A percentile compares a stretch with the other conserved stretches of the same genome.
Evolutionary conservation across 495 filamentous ascomycete species (phyloP).

Genomic region (Copromyces sp.): DNA sequence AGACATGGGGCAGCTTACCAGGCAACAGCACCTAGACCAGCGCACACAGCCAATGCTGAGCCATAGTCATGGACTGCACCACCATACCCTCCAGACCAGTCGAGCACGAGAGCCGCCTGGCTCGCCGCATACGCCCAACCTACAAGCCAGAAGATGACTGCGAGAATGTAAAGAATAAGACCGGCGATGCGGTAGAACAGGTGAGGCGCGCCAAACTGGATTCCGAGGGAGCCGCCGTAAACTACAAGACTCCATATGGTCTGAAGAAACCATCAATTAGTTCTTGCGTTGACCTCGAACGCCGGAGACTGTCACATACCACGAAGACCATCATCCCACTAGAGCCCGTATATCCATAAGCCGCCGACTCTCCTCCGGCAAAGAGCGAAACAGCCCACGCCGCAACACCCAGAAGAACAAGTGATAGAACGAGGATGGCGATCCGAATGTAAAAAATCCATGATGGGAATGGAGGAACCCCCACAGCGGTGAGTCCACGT

Average conservation of each 20-base stretch:
- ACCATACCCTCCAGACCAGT: not conserved
- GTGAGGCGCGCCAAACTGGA: conserved; percentile 20
- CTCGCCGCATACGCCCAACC: conserved; percentile 33
- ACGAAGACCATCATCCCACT: conserved; percentile 26
- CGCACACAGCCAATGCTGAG: conserved; percentile 23
- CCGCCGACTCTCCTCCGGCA: conserved; percentile 1
- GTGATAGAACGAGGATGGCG: conserved; percentile 27
- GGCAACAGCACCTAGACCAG: conserved; percentile 29
- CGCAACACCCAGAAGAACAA: conserved; percentile 23
- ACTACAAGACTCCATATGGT: conserved; percentile 24
- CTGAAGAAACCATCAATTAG: conserved; percentile 7
- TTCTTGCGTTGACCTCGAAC: not conserved
- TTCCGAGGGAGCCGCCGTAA: conserved; percentile 21
- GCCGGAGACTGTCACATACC: conserved; percentile 11
- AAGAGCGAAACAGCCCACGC: conserved; percentile 23
- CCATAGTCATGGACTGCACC: conserved; percentile 9
- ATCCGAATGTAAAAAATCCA: conserved; percentile 25
- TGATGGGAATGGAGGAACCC: conserved; percentile 21
- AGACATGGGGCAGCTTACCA: conserved; percentile 17
- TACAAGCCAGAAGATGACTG: conserved; percentile 30
- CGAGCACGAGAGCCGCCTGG: conserved; percentile 17
- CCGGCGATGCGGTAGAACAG: conserved; percentile 27
- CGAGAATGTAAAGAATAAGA: conserved; percentile 22
- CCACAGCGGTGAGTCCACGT: conserved; percentile 19
- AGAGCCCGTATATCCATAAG: conserved; percentile 12